Percentiles rank a stretch among this genome's conserved stretches.
Conservation (phyloP, 169 alveolate genomes). For the Plasmodium malariae region DNA sequence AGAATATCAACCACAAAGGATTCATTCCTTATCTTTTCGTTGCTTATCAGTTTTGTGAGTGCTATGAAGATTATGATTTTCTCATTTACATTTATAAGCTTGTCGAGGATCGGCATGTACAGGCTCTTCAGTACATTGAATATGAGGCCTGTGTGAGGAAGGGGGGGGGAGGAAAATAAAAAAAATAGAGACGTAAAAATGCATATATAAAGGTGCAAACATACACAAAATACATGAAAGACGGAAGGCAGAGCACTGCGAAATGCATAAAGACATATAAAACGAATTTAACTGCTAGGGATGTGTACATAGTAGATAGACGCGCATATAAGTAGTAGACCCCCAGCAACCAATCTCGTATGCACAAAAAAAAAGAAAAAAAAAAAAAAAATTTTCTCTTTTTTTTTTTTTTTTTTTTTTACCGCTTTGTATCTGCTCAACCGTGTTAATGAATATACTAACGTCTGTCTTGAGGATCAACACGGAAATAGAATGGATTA, state of each 20-base stretch:
- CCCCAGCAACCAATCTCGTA: too few relatives aligned
- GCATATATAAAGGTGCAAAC: neutral
- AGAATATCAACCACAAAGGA: conserved; percentile 48
- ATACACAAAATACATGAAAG: too few relatives aligned
- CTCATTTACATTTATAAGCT: conserved; percentile 51
- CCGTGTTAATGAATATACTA: neutral
- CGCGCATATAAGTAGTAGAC: too few relatives aligned
- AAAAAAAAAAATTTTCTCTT: too few relatives aligned
- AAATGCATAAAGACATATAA: too few relatives aligned
- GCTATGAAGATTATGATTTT: conserved; percentile 59
- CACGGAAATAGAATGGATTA: conserved; percentile 34
- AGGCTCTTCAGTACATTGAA: conserved; percentile 51
- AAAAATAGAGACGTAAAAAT: neutral
- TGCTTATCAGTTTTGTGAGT: conserved; percentile 20
- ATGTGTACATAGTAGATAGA: too few relatives aligned
- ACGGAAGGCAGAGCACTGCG: too few relatives aligned
- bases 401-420: neutral
- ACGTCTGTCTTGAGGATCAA: conserved; percentile 30
- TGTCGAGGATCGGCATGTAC: conserved; percentile 44
- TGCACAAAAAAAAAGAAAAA: too few relatives aligned
- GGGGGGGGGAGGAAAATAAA: neutral
- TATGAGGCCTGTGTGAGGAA: conserved; percentile 34
- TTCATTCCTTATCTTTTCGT: conserved; percentile 18
- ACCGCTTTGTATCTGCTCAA: conserved; percentile 37
- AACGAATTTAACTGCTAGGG: too few relatives aligned